Base-by-base conservation (phyloP, 257 asterid genomes). In the Gynochthodes officinalis region DNA sequence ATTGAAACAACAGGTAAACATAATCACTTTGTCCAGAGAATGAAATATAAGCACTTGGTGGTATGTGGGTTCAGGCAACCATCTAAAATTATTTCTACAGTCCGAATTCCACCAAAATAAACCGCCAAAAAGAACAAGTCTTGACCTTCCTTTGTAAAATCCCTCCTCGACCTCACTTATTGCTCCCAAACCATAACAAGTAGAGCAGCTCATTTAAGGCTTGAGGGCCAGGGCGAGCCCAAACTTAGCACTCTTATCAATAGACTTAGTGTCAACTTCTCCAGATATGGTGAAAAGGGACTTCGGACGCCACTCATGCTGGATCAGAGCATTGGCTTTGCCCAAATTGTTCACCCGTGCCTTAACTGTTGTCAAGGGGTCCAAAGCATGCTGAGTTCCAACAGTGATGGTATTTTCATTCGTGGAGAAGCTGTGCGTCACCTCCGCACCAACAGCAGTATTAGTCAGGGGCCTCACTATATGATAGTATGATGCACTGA, bases 271-370 rank as follows among this genome's bases (percentile, higher is more conserved):
- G 63, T 84, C 86, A 52, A 84, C 84, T 33, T 84, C 88, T 18
- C 81, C 79, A 0, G 88, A 81, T 60, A 84, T n/a, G 23, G 86
- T 79, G 80, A 84, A 67, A 27, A 76, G 84, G 15, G 88, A 84
- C 75, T 77, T 81, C 25, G 88, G 88, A 40, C 86, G 86, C 88
- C 88, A 84, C 57, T 84, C 86, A 4, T 82, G 84, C 77, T 84
- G 88, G 58, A 84, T 72, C 62, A 84, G 71, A 69, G 81, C 84
- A 77, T 74, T 84, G 74, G 86, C 88, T 73, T 71, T 84, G 68
- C 88, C 88, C 58, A 49, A 72, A 55, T 84, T 82, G 82, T 84
- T 84, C n/a, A 84, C 72, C 40, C 84, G 73, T 2, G 88, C 86
- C 78, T 84, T 84, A 39, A 82, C 79, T n/a, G 80, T 79, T 25